phyloP scores from a whole-genome alignment of 345 rosid genomes.

The Jatropha curcas region DNA sequence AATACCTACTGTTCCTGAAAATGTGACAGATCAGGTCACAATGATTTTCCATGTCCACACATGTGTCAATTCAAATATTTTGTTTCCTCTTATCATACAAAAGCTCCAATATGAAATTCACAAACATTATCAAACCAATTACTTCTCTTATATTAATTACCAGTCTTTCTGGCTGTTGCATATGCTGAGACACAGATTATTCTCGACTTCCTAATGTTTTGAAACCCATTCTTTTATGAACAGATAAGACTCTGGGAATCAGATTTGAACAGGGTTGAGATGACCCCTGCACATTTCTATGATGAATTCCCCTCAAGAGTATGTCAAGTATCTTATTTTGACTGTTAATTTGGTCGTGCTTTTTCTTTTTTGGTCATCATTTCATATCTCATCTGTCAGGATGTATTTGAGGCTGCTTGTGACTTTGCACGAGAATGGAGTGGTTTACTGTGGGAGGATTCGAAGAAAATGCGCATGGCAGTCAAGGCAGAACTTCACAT shows the following conservation, averaged over 20 bases:
- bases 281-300: conserved; percentile 66
- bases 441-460: conserved; percentile 93
- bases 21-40: conserved; percentile 87
- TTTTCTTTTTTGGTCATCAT: not conserved
- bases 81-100: not conserved
- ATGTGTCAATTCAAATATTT: conserved; percentile 2
- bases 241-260: conserved; percentile 97
- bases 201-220: not conserved
- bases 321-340: conserved; percentile 21
- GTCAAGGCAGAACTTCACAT: conserved; percentile 81
- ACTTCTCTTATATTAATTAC: too few relatives aligned
- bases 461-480: conserved; percentile 76
- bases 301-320: conserved; percentile 91
- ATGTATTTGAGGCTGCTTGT: conserved; percentile 77
- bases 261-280: conserved; percentile 90
- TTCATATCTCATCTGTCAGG: conserved; percentile 42
- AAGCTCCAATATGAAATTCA: not conserved
- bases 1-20: conserved; percentile 85
- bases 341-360: not conserved
- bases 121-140: not conserved
- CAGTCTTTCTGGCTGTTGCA: not conserved
- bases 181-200: not conserved
- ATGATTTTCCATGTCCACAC: conserved; percentile 7
- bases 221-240: conserved; percentile 7
- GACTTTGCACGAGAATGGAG: conserved; percentile 72